phyloP scores from a whole-genome alignment of 257 asterid species.

The Dorcoceras hygrometricum region DNA sequence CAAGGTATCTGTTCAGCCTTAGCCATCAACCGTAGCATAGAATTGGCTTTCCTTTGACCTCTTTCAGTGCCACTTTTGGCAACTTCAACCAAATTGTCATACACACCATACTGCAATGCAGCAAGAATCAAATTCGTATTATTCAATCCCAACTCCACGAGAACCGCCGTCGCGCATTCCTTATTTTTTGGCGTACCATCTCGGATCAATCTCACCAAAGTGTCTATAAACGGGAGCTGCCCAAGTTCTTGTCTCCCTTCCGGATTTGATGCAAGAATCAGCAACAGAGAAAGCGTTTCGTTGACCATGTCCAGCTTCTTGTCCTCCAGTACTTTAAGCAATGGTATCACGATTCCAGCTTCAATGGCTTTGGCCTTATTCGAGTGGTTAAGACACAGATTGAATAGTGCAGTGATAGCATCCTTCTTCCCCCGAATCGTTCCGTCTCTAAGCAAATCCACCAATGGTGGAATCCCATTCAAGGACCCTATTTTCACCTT shows the following conservation, averaged over 20 bases:
- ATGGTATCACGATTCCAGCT: slow-evolving; percentile 56
- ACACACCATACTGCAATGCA: slow-evolving; percentile 77
- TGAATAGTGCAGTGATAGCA: slow-evolving; percentile 75
- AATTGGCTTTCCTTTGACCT: slow-evolving; percentile 69
- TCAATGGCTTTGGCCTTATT: slow-evolving; percentile 61
- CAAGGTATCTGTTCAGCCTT: slow-evolving; percentile 54
- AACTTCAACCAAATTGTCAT: slow-evolving; percentile 58
- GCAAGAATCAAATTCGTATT: slow-evolving; percentile 64
- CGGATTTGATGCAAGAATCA: slow-evolving; percentile 47
- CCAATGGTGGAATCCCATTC: slow-evolving; percentile 72
- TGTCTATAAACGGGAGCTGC: slow-evolving; percentile 54
- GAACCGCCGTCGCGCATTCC: slow-evolving; percentile 85
- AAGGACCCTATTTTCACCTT: slow-evolving; percentile 58
- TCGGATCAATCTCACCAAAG: slow-evolving; percentile 44
- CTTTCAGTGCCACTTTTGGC: slow-evolving; percentile 68
- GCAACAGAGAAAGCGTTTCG: slow-evolving; percentile 58
- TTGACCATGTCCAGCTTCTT: slow-evolving; percentile 61
- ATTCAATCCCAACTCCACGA: slow-evolving; percentile 56
- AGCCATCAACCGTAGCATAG: slow-evolving; percentile 52
- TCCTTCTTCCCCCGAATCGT: slow-evolving; percentile 84
- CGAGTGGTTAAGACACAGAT: slow-evolving; percentile 52
- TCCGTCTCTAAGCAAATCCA: slow-evolving; percentile 46
- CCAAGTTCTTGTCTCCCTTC: slow-evolving; percentile 73
- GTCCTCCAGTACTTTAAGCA: slow-evolving; percentile 46
- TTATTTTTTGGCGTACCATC: slow-evolving; percentile 70